These are phyloP conservation scores for Cladosporium sp. DNA, from an alignment of 2,329 filamentous ascomycete species.

Conservation along the genomic window DNA sequence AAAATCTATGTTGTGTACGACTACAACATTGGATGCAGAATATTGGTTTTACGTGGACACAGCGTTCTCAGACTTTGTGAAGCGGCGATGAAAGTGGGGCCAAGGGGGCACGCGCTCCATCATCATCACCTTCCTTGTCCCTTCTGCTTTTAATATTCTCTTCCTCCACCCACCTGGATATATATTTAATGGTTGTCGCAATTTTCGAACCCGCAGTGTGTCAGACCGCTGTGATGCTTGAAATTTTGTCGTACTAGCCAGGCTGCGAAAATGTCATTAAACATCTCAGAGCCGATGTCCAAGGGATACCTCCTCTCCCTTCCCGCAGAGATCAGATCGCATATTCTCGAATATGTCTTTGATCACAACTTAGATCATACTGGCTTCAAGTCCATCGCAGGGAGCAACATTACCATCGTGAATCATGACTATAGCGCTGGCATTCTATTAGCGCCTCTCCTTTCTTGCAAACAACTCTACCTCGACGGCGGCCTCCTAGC, in stretches of 20 bases:
- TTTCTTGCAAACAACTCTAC: slow-evolving; percentile 37
- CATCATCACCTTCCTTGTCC: neutral
- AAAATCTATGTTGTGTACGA: no score
- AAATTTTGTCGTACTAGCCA: no score
- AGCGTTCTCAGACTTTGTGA: neutral
- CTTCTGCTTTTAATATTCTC: neutral
- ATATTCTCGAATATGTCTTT: slow-evolving; percentile 32
- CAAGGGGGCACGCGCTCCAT: neutral
- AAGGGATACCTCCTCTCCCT: slow-evolving; percentile 25
- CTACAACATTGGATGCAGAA: no score
- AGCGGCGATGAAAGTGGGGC: neutral
- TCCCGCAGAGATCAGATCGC: slow-evolving; percentile 35
- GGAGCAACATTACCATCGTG: slow-evolving; percentile 19
- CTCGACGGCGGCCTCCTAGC: slow-evolving; percentile 34
- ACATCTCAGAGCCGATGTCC: no score
- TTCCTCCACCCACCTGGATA: neutral
- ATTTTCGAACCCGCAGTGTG: no score
- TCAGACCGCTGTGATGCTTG: no score
- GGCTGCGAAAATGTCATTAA: no score
- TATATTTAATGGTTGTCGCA: no score
- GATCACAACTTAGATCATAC: slow-evolving; percentile 11
- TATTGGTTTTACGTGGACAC: neutral
- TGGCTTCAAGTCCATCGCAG: slow-evolving; percentile 16
- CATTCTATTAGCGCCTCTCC: slow-evolving; percentile 29
- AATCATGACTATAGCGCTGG: slow-evolving; percentile 29